Base-by-base conservation (phyloP, 2,329 filamentous ascomycete genomes). In the Pyrenophora seminiperda region DNA sequence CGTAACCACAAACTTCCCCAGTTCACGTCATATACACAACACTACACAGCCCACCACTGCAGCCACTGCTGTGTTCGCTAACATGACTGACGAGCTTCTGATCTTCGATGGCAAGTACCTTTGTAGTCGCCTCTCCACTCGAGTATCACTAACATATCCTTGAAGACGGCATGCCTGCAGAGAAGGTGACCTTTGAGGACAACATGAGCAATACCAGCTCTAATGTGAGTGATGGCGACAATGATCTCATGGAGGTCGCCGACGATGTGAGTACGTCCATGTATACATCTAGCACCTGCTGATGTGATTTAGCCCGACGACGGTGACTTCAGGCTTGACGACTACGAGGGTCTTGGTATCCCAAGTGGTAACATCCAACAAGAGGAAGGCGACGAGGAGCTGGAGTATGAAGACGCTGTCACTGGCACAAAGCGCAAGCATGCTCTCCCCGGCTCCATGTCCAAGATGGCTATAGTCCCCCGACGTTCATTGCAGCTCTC, bases 291-390 rank as follows among this genome's bases (percentile, higher is more conserved):
- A 3, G 20, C 7, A 31, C 13, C 18, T 30, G 27, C 51, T 63
- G 10, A 62, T 40, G 29, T 15, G 2, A 2, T 10, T 5, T 19
- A 63, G 56, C 40, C 43, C 5, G 43, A 60, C 0, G 52, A 59
- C 6, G 57, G 61, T 7, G 56, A 56, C 18, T 57, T 59, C 53
- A 50, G 47, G 37, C 61, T 67, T 14, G 56, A 65, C 27, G 54
- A 47, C 38, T 60, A 42, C 34, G 47, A 50, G 1, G 53, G 59
- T 38, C 38, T 57, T n/a, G 40, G 41, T 6, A 31, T 45, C 3
- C 39, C 37, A 15, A 34, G 50, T 27, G 38, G 50, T 29, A 44
- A 53, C 3, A 33, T 47, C 2, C 42, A 57, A 2, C 24, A 56
- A n/a, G 49, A 42, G 4, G 42, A 41, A 20, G 45, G 62, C 5